Base-by-base conservation (phyloP, 1,139 yeast species). In the Magnusiomyces suaveolens region DNA sequence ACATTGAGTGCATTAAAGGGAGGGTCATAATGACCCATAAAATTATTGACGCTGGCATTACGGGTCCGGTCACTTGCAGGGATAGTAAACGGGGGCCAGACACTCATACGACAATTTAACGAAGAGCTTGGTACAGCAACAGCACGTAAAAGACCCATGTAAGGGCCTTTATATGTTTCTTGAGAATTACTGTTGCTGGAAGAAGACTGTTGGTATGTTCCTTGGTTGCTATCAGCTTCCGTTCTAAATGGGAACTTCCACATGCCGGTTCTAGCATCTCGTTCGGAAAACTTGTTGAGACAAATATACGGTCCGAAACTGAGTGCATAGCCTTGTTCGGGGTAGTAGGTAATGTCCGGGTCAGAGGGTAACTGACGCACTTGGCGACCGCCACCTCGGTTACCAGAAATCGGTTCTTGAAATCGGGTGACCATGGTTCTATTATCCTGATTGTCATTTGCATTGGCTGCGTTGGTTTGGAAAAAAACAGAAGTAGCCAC, bases 61-160 rank as follows among this genome's bases (percentile, higher is more conserved):
- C 63, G 56, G 12, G 63, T 53, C 24, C 66, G 57, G 33, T 59
- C 59, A 8, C n/a, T 29, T 2, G 61, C 57, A 6, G 65, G 64
- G 12, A 63, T 46, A 6, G 47, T 57, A 14, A 50, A 51, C 16
- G 66, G 65, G 2, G 66, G 66, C 66, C 66, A 63, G 6, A 63
- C 53, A 26, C 58, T 57, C 65, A 61, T 62, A 1, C 60, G 55
- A 10, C 56, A 61, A 26, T 57, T 56, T 6, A 59, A 50, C n/a
- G 62, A 55, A n/a, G 56, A 55, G 14, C 57, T 54, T 2, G 39
- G 39, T 20, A 62, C 32, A 1, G 65, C 56, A 6, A 54, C 51
- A 1, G 58, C 64, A 46, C 64, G 56, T 54, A 58, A 51, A 6
- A 63, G 38, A 2, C 59, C 56, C 24, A 56, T 41, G 21, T 38